Percentiles rank a stretch among this genome's conserved stretches.
These are phyloP conservation scores for Fomitopsis serialis DNA, from an alignment of 768 basidiomycete species.

Conservation along the genomic window DNA sequence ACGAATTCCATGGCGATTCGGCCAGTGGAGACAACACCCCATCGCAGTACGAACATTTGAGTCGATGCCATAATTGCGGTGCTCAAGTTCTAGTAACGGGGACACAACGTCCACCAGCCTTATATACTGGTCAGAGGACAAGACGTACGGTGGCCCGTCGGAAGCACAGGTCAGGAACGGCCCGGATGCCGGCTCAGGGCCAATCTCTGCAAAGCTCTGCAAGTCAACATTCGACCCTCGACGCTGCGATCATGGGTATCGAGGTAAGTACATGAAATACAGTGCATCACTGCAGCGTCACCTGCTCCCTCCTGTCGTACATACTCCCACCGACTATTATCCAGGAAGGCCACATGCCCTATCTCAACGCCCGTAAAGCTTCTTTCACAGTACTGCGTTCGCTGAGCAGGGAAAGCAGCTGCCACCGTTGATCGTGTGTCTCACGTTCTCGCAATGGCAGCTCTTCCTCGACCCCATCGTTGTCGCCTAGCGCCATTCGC, in stretches of 20 bases:
- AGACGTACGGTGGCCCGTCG: constrained; percentile 1
- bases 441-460: constrained; percentile 50
- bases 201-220: not conserved
- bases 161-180: not conserved
- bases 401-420: constrained; percentile 67
- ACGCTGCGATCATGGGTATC: not conserved
- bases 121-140: not conserved
- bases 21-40: constrained; percentile 89
- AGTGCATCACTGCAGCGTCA: not conserved
- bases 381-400: constrained; percentile 73
- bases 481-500: constrained; percentile 56
- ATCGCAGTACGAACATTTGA: constrained; percentile 48
- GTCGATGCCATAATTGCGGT: constrained; percentile 3
- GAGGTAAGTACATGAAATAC: not conserved
- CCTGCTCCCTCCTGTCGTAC: not conserved
- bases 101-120: not conserved
- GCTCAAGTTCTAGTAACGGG: not conserved
- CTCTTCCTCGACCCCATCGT: constrained; percentile 45
- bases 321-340: not conserved
- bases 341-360: not conserved
- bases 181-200: not conserved
- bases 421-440: constrained; percentile 67
- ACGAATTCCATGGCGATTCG: constrained; percentile 63
- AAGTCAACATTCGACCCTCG: not conserved
- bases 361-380: constrained; percentile 34